Conservation (phyloP, 768 basidiomycete genomes). For the Clavulina sp. region DNA sequence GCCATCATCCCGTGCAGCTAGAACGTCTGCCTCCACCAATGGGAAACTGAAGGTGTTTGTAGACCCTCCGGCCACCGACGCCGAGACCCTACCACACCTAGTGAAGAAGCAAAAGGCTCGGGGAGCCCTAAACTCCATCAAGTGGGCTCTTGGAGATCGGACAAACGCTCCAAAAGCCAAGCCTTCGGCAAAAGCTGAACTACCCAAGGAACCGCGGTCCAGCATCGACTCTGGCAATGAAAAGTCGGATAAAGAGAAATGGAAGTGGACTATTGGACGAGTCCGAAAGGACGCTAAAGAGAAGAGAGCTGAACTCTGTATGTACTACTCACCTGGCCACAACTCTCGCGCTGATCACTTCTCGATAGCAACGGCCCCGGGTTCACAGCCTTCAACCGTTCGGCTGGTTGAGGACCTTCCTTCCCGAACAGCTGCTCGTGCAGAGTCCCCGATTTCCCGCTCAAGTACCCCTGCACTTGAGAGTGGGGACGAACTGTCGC, state of each 20-base stretch:
- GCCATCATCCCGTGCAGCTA: background rate
- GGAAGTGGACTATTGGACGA: slow-evolving; percentile 46
- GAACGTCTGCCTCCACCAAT: background rate
- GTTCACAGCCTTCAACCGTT: slow-evolving; percentile 2
- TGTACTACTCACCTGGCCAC: slow-evolving; percentile 7
- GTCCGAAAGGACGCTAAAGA: slow-evolving; percentile 38
- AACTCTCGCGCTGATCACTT: slow-evolving; percentile 6
- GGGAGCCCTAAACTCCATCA: slow-evolving; percentile 36
- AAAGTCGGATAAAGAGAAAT: slow-evolving; percentile 31
- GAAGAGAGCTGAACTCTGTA: slow-evolving; percentile 20
- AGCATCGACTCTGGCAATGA: slow-evolving; percentile 7
- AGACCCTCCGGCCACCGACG: background rate
- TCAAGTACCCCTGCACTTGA: background rate
- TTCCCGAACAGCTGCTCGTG: slow-evolving; percentile 1
- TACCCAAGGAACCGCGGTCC: slow-evolving; percentile 1
- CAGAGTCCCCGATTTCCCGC: slow-evolving; percentile 1
- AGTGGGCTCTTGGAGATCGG: slow-evolving; percentile 35
- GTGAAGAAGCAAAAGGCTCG: slow-evolving; percentile 23
- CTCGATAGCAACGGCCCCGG: slow-evolving; percentile 8
- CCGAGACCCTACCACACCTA: background rate
- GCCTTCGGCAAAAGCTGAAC: slow-evolving; percentile 14
- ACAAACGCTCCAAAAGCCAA: slow-evolving; percentile 27
- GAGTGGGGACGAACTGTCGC: background rate
- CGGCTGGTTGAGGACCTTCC: slow-evolving; percentile 2
- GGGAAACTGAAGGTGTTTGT: background rate